These are phyloP conservation scores for Boletus sp. DNA, from an alignment of 768 basidiomycete species.

Conservation along the genomic window DNA sequence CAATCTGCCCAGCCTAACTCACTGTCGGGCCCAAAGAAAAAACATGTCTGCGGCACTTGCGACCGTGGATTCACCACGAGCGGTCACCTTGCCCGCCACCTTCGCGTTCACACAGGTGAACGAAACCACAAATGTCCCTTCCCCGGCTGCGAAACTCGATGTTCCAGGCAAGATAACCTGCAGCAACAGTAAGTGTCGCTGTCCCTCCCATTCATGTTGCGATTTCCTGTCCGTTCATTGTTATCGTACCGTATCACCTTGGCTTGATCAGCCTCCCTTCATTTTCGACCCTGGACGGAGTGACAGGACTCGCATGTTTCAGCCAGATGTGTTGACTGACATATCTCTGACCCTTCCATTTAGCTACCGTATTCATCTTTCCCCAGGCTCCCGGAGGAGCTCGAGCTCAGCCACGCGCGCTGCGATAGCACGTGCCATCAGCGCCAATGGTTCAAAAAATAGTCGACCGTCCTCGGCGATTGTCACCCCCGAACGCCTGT, in stretches of 20 bases:
- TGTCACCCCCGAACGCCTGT: slow-evolving; percentile 25
- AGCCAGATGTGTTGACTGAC: slow-evolving; percentile 1
- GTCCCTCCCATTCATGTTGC: neutral
- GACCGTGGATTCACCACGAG: slow-evolving; percentile 81
- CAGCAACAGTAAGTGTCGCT: slow-evolving; percentile 33
- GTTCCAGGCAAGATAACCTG: slow-evolving; percentile 87
- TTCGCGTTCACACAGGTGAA: slow-evolving; percentile 89
- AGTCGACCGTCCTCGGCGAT: slow-evolving; percentile 26
- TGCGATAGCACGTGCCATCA: slow-evolving; percentile 47
- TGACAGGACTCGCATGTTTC: slow-evolving; percentile 6
- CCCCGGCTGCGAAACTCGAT: slow-evolving; percentile 91
- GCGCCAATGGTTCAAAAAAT: slow-evolving; percentile 21
- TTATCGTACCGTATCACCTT: neutral
- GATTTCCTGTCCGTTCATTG: slow-evolving; percentile 1
- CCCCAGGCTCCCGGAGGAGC: slow-evolving; percentile 71
- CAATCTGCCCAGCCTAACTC: neutral
- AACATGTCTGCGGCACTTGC: slow-evolving; percentile 69
- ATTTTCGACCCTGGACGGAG: slow-evolving; percentile 14
- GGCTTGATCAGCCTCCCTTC: slow-evolving; percentile 2
- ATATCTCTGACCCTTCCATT: slow-evolving; percentile 10
- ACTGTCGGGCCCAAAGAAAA: slow-evolving; percentile 26
- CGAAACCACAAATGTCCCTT: slow-evolving; percentile 91
- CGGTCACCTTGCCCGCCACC: slow-evolving; percentile 84
- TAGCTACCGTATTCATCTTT: slow-evolving; percentile 79
- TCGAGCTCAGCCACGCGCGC: slow-evolving; percentile 54